These are phyloP conservation scores for Monoraphidium neglectum DNA, from an alignment of 139 green algal genomes.

Conservation along the genomic window DNA sequence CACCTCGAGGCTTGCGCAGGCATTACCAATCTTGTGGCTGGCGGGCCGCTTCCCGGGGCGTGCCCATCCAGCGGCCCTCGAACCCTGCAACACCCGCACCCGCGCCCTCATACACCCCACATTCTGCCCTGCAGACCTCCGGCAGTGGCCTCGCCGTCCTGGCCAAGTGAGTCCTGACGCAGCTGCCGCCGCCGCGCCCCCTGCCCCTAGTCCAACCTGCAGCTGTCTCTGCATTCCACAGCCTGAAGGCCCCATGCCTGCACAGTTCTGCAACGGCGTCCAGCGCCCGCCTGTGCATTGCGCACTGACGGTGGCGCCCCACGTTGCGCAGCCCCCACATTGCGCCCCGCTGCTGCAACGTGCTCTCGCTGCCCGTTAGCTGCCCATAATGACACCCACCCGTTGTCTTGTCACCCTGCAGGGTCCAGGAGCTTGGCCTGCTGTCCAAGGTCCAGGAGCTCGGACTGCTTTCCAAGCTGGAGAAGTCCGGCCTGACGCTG, in stretches of 20 bases:
- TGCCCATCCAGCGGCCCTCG: no score
- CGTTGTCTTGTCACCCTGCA: background rate
- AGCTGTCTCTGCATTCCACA: background rate
- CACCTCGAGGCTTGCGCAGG: no score
- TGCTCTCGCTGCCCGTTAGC: background rate
- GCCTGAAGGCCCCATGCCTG: background rate
- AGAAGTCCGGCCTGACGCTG: slow-evolving; percentile 62
- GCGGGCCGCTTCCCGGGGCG: no score
- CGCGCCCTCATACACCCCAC: no score
- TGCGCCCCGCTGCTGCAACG: background rate
- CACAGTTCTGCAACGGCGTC: background rate
- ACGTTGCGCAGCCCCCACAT: background rate
- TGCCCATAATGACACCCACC: background rate
- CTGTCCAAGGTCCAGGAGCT: slow-evolving; percentile 60
- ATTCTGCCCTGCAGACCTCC: no score
- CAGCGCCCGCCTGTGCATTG: background rate
- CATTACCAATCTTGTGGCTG: no score
- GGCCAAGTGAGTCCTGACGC: background rate
- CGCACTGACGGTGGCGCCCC: background rate
- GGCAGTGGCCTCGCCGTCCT: slow-evolving; percentile 19
- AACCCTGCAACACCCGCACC: no score
- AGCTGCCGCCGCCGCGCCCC: background rate
- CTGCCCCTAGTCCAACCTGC: background rate
- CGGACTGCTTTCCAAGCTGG: slow-evolving; percentile 58
- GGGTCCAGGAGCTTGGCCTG: slow-evolving; percentile 34